Base-by-base conservation (phyloP, 2,329 filamentous ascomycete species). In the Fusarium algeriense region DNA sequence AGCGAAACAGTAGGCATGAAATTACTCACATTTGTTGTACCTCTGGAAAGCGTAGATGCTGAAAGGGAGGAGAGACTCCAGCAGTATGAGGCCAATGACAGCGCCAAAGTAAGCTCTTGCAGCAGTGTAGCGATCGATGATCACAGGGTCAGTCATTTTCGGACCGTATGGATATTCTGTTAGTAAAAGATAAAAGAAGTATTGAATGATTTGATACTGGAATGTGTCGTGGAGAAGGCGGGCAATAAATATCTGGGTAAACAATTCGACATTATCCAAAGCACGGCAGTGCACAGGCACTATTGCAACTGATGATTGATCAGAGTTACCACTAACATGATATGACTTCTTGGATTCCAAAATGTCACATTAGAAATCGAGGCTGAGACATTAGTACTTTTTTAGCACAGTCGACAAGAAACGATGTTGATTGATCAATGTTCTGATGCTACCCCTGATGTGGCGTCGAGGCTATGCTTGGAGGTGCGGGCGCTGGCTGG, bases 1-100 rank as follows among this genome's bases (percentile, higher is more conserved):
- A n/a, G 3, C 3, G 0, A n/a, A 14, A 1, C 11, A 13, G 20
- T 5, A 13, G 0, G 0, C 9, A 26, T n/a, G 1, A 5, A 0
- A 15, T 5, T 2, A 13, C 17, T 28, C 0, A 56, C 53, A 28
- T 3, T 17, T 35, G 3, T 28, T 28, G 7, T n/a, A 48, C 34
- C 9, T 56, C 32, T 48, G 53, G 13, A 28, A 28, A 8, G 5
- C 2, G 10, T 26, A 48, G 17, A 35, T 7, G 12, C 9, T n/a
- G 11, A 35, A 28, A 5, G 40, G 30, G 3, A 48, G n/a, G 7
- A 48, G 20, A 3, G 53, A 26, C 13, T 56, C 53, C 7, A 56
- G 12, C 6, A 28, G 11, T 9, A 48, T 7, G 11, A 34, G 23
- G 30, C 38, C 20, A 28, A 48, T 1, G 8, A 56, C 10, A 9